Evolutionary conservation across 768 basidiomycete genomes (phyloP), one percentile per base, ranked within the genome.

Genomic region (Macrolepiota dolichaula): DNA sequence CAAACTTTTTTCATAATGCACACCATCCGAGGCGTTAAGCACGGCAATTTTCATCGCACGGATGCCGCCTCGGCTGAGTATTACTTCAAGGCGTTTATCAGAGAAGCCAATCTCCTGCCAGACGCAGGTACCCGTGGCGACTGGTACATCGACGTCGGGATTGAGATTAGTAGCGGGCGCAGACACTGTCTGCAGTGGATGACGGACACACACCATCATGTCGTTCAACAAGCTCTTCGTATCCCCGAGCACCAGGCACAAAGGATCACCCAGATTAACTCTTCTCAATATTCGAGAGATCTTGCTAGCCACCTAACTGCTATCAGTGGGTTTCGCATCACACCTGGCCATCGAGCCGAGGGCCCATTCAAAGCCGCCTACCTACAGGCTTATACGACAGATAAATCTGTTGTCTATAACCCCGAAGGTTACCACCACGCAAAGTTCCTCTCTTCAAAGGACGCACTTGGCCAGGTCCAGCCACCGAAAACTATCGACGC

Each of bases 61-160:
- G 40, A 51, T 12, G 4, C 1, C 12, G 27, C 37, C 15, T 12
- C 4, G n/a, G 53, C 61, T 3, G 25, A 25, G 11, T 1, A 12
- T 17, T 51, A 55, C n/a, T 40, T 62, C 9, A 4, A 40, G 4
- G 25, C 51, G 0, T 57, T 60, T 27, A 29, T 65, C 15, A 24
- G 17, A 22, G 29, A 59, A 24, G 27, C 54, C 25, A 1, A n/a
- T 24, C 17, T 65, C 38, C n/a, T 36, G 2, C 22, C 27, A 13
- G 7, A 56, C 22, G 35, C 42, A 13, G 55, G 19, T 36, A 46
- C 7, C 7, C 4, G 2, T n/a, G 65, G 65, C 0, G 38, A 57
- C 0, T 72, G 69, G 70, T 72, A 44, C 12, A 55, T 71, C 7
- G 68, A 72, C 50, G 62, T 71, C 1, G 67, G 62, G 0, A 40